These are phyloP conservation scores for Paxillus involutus DNA, from an alignment of 768 basidiomycete species.

Conservation along the genomic window DNA sequence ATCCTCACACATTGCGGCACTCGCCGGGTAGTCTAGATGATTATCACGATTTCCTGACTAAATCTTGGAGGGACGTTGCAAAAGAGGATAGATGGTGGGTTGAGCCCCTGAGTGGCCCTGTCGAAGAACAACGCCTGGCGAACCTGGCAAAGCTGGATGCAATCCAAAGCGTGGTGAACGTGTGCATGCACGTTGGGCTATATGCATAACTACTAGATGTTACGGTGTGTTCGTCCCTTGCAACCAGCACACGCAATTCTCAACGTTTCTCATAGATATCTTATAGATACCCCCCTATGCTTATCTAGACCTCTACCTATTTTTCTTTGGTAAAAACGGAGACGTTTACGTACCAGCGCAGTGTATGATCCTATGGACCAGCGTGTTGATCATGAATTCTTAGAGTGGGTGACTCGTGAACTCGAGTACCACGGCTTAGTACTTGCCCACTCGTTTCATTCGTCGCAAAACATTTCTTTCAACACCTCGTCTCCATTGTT, in stretches of 20 bases:
- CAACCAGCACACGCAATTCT: too few species aligned
- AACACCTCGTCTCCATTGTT: constrained; percentile 1
- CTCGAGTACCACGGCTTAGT: too few species aligned
- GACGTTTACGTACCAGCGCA: too few species aligned
- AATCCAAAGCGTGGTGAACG: constrained; percentile 1
- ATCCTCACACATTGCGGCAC: constrained; percentile 7
- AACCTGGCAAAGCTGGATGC: constrained; percentile 11
- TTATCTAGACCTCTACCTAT: too few species aligned
- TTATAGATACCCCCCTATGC: too few species aligned
- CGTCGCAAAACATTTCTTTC: constrained; percentile 5
- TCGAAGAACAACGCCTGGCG: constrained; percentile 35
- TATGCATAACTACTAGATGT: not conserved
- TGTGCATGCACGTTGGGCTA: constrained; percentile 3
- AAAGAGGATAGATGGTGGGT: constrained; percentile 67
- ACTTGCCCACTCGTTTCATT: constrained; percentile 3
- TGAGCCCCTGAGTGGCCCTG: constrained; percentile 42
- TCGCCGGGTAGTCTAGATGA: constrained; percentile 21
- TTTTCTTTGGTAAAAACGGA: too few species aligned
- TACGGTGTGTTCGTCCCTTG: too few species aligned
- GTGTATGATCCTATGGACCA: too few species aligned
- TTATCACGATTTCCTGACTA: constrained; percentile 46
- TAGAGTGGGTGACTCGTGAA: too few species aligned
- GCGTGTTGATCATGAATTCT: too few species aligned
- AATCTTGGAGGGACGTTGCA: constrained; percentile 61
- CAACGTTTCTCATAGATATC: too few species aligned